Evolutionary conservation across 2,329 filamentous ascomycete species (phyloP), one percentile per base, ranked within the genome.

Genomic region (Curvularia lunata): DNA sequence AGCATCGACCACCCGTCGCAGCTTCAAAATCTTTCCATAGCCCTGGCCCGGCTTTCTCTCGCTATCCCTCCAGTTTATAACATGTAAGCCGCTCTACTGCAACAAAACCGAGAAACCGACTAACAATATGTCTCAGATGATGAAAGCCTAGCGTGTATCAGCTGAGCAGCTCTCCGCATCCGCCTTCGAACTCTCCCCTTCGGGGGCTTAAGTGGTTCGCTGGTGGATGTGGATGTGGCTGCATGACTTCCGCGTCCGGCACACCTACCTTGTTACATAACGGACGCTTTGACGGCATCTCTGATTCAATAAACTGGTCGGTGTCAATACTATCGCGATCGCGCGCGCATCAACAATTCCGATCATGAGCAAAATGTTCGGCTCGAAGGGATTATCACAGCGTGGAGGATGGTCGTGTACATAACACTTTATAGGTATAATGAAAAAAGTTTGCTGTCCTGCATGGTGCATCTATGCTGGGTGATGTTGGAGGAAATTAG

Each of bases 21-120:
- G 54, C 59, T 65, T 65, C 60, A 84, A 69, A 74, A 75, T 67
- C 63, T 68, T 70, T 67, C 76, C 56, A 53, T 30, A 53, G 40
- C 58, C 58, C 56, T 58, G 42, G 58, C 60, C 63, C 62, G 56
- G 52, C 57, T 64, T 64, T 77, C 74, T 54, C 79, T 88, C 85
- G 89, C 88, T 85, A 94, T 92, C 93, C 92, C 96, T 97, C 93
- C 92, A 92, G 93, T 97, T 96, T 96, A 96, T 90, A 88, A 89
- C 86, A 91, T 83, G 93, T 97, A 84, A 86, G 92, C 87, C 59
- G 18, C 53, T 53, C 51, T 45, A 48, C 37, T 45, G 32, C 46
- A 37, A 30, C 37, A 3, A n/a, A 13, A 2, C 6, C 48, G 52
- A 21, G 42, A n/a, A 18, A 23, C 1, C 16, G 70, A 59, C 63